Percentiles rank a stretch among this genome's conserved stretches.
phyloP scores from a whole-genome alignment of 2,329 filamentous ascomycete species.

The Fusarium pilosicola region DNA sequence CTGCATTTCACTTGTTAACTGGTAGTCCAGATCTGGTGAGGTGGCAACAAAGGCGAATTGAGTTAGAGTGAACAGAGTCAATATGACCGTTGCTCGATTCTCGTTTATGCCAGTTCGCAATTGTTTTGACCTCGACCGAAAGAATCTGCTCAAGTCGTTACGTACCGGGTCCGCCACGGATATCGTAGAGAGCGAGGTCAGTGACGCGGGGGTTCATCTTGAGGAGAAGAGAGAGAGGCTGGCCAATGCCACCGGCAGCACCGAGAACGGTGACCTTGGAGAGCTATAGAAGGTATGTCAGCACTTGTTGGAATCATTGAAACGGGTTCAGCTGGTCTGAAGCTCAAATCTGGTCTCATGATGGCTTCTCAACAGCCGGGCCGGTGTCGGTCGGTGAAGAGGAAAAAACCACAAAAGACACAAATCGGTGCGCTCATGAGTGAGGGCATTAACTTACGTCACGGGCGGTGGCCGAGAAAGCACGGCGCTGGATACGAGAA shows the following conservation, averaged over 20 bases:
- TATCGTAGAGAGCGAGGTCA: conserved; percentile 97
- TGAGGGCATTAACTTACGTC: conserved; percentile 65
- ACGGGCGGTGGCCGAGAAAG: conserved; percentile 82
- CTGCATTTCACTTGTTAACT: conserved; percentile 57
- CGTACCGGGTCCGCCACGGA: conserved; percentile 91
- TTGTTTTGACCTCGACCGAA: not conserved
- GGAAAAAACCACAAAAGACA: conserved; percentile 16
- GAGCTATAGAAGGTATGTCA: conserved; percentile 65
- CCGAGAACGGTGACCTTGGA: conserved; percentile 98
- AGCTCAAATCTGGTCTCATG: not conserved
- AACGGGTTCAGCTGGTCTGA: not conserved
- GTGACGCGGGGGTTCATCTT: conserved; percentile 98
- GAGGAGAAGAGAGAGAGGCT: conserved; percentile 95
- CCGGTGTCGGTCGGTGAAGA: conserved; percentile 35
- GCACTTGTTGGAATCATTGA: conserved; percentile 6
- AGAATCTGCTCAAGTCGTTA: conserved; percentile 32
- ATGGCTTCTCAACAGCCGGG: conserved; percentile 12
- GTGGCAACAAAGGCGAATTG: conserved; percentile 27
- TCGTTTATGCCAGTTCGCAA: conserved; percentile 2
- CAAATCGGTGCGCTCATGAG: conserved; percentile 12
- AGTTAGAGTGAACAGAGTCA: not conserved
- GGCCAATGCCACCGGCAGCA: conserved; percentile 97
- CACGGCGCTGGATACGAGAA: conserved; percentile 76
- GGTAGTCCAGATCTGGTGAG: conserved; percentile 13
- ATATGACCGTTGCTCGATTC: not conserved